Percentiles rank a stretch among this genome's conserved stretches.
These are phyloP conservation scores for Cucumis melo DNA, from an alignment of 306 rosid species.

Conservation along the genomic window DNA sequence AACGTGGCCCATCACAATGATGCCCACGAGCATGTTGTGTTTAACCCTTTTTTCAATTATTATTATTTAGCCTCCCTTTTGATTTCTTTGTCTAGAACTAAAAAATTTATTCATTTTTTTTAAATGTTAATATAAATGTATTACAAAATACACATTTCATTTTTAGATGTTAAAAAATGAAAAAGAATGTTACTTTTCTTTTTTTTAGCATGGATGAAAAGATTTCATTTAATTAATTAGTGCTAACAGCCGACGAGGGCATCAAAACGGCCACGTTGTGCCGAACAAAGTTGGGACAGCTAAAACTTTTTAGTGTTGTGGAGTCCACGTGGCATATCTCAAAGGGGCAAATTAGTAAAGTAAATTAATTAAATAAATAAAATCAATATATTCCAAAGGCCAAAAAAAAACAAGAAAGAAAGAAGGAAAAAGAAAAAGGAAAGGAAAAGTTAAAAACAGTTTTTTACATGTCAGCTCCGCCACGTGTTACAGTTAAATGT, in stretches of 20 bases:
- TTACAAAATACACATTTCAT: too few relatives aligned
- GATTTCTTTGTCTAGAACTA: too few relatives aligned
- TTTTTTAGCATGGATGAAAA: neutral
- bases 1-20: neutral
- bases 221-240: neutral
- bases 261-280: neutral
- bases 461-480: neutral
- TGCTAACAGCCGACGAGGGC: neutral
- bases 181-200: neutral
- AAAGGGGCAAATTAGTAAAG: neutral
- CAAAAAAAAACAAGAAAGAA: neutral
- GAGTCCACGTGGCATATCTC: conserved; percentile 5
- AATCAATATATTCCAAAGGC: neutral
- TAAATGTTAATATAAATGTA: too few relatives aligned
- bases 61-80: too few relatives aligned
- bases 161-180: too few relatives aligned
- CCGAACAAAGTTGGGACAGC: neutral
- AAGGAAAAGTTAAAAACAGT: neutral
- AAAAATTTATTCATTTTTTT: too few relatives aligned
- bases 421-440: neutral
- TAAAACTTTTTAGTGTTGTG: neutral
- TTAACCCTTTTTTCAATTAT: too few relatives aligned
- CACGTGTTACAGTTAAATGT: neutral
- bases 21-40: neutral
- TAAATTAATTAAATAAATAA: neutral